Evolutionary conservation across 768 basidiomycete genomes (phyloP).

Genomic region (Suillus luteus): DNA sequence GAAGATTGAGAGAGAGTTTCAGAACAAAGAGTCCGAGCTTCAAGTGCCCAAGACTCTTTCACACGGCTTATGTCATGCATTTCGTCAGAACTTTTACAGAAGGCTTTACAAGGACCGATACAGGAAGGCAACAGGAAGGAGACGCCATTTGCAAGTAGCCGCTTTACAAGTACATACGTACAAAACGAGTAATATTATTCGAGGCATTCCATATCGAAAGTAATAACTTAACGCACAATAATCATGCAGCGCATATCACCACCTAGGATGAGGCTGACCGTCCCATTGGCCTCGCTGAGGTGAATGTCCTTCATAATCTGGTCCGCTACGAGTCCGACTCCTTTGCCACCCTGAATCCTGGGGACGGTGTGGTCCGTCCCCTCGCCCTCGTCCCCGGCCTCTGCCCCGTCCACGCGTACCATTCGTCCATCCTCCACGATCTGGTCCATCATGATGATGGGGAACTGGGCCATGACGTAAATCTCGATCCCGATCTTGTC

Average conservation of each 20-base stretch:
- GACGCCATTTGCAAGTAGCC: not conserved
- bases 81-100: too few relatives aligned
- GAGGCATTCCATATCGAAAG: constrained; percentile 6
- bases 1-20: too few relatives aligned
- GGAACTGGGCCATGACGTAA: constrained; percentile 26
- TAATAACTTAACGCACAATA: constrained; percentile 5
- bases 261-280: constrained; percentile 9
- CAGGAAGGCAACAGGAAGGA: too few relatives aligned
- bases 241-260: not conserved
- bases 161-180: constrained; percentile 1
- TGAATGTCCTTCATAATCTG: constrained; percentile 14
- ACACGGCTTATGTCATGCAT: too few relatives aligned
- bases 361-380: constrained; percentile 38
- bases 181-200: constrained; percentile 7
- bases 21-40: too few relatives aligned
- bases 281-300: constrained; percentile 12
- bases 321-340: constrained; percentile 30
- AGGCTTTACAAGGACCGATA: too few relatives aligned
- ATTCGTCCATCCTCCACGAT: constrained; percentile 37
- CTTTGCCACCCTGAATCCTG: constrained; percentile 65
- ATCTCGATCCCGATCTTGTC: constrained; percentile 27
- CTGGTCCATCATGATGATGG: constrained; percentile 34
- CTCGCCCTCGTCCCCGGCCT: constrained; percentile 32
- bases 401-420: constrained; percentile 31
- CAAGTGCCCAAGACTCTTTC: too few relatives aligned